Evolutionary conservation across 345 rosid species (phyloP).

Genomic region (Aquilaria yunnanensis): DNA sequence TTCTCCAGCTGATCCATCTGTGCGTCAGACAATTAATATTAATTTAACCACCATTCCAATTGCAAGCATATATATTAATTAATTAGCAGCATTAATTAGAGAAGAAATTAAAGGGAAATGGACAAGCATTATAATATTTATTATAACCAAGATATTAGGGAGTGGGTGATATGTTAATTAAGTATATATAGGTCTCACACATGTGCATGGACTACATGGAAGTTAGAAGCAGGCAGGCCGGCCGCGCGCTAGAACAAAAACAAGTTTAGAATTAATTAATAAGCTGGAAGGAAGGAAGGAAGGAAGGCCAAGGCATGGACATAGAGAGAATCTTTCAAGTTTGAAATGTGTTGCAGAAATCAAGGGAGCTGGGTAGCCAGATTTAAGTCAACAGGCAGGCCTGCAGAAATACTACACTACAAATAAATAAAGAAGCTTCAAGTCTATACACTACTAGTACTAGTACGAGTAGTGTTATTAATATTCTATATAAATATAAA

Average conservation of each 20-base stretch:
- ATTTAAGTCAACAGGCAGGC: not conserved
- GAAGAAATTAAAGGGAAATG: not conserved
- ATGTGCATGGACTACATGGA: too few species aligned
- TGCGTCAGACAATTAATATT: not conserved
- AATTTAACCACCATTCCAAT: too few species aligned
- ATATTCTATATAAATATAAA: too few species aligned
- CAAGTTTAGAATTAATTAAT: too few species aligned
- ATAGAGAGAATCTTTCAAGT: not conserved
- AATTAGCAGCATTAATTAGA: not conserved
- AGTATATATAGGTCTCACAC: too few species aligned
- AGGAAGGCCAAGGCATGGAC: not conserved
- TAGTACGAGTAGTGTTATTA: too few species aligned
- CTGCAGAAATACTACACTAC: not conserved
- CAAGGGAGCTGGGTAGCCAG: not conserved
- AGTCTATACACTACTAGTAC: not conserved
- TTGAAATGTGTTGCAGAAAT: constrained; percentile 4
- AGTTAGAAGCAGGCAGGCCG: too few species aligned
- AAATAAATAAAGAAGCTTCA: not conserved
- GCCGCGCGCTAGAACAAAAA: too few species aligned
- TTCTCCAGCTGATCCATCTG: constrained; percentile 40
- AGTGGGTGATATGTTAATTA: too few species aligned
- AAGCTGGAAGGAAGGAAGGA: not conserved
- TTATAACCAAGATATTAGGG: too few species aligned
- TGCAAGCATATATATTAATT: not conserved
- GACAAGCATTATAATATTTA: too few species aligned